These are phyloP conservation scores for Chytridium lagenaria DNA, from an alignment of 371 early-diverging fungal species.

Conservation along the genomic window DNA sequence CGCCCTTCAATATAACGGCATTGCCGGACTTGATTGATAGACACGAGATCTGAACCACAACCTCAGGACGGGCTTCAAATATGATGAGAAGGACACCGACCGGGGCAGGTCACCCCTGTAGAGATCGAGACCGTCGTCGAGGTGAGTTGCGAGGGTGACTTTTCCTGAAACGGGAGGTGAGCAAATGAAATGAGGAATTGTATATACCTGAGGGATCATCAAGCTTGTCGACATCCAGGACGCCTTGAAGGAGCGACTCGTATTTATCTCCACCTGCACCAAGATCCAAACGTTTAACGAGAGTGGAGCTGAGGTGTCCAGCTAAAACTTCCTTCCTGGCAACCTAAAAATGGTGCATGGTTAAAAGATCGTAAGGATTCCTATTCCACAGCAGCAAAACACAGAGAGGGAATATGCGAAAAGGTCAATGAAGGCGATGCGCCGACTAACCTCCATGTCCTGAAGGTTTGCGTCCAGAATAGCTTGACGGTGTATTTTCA, in stretches of 20 bases:
- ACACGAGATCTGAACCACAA: slow-evolving; percentile 95
- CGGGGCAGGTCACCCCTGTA: slow-evolving; percentile 90
- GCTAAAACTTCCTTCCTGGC: slow-evolving; percentile 74
- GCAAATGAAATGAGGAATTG: neutral
- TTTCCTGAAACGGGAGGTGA: slow-evolving; percentile 44
- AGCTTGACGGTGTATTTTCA: slow-evolving; percentile 67
- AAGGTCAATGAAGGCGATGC: neutral
- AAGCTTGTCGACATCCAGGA: slow-evolving; percentile 84
- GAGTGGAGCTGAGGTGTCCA: slow-evolving; percentile 76
- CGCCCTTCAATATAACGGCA: slow-evolving; percentile 95
- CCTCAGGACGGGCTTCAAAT: slow-evolving; percentile 98
- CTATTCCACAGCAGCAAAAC: no score
- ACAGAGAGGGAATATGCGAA: no score
- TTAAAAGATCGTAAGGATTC: neutral
- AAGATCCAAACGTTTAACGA: slow-evolving; percentile 92
- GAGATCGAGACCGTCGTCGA: slow-evolving; percentile 84
- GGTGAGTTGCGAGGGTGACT: slow-evolving; percentile 76
- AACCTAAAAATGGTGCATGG: slow-evolving; percentile 38
- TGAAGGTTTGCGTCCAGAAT: slow-evolving; percentile 81
- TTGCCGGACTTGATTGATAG: slow-evolving; percentile 95
- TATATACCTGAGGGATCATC: slow-evolving; percentile 81
- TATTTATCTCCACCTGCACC: slow-evolving; percentile 81
- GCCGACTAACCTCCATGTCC: slow-evolving; percentile 73
- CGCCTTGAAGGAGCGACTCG: slow-evolving; percentile 84
- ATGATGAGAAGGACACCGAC: slow-evolving; percentile 95